phyloP scores from a whole-genome alignment of 345 rosid species.

The Aquilaria sinensis region DNA sequence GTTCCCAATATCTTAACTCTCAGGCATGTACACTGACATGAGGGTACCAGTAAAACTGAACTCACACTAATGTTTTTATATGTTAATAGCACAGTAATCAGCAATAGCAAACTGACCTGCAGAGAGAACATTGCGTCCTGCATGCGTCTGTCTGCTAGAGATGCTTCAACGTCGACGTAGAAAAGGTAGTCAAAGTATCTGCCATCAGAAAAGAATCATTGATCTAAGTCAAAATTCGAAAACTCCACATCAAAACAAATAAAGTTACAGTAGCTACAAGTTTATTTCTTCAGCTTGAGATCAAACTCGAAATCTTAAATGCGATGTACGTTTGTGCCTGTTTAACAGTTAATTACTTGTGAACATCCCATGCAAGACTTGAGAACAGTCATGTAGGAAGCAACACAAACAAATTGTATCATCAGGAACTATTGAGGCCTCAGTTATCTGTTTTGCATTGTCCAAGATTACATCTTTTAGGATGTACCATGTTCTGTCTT shows the following conservation, averaged over 20 bases:
- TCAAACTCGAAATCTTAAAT: neutral
- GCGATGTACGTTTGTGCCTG: slow-evolving; percentile 16
- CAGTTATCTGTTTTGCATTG: no score
- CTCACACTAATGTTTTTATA: neutral
- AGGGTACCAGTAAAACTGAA: neutral
- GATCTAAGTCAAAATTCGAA: neutral
- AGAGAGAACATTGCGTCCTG: slow-evolving; percentile 75
- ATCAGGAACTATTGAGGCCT: no score
- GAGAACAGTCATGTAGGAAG: no score
- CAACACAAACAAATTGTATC: no score
- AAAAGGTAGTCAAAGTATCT: slow-evolving; percentile 95
- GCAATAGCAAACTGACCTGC: slow-evolving; percentile 41
- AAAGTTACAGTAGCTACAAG: neutral
- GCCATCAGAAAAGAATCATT: slow-evolving; percentile 19
- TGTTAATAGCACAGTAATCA: neutral
- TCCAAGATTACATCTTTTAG: no score
- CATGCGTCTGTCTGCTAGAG: slow-evolving; percentile 87
- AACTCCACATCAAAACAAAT: neutral
- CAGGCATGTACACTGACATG: neutral
- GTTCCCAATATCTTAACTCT: neutral
- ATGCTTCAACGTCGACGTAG: slow-evolving; percentile 86
- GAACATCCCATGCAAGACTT: no score
- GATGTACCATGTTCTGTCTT: no score
- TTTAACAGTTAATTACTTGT: no score
- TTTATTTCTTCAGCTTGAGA: neutral